A percentile compares a stretch with the other conserved stretches of the same genome.
Evolutionary conservation across 2,329 filamentous ascomycete genomes (phyloP).

Genomic region (Ophiostoma fasciatum): DNA sequence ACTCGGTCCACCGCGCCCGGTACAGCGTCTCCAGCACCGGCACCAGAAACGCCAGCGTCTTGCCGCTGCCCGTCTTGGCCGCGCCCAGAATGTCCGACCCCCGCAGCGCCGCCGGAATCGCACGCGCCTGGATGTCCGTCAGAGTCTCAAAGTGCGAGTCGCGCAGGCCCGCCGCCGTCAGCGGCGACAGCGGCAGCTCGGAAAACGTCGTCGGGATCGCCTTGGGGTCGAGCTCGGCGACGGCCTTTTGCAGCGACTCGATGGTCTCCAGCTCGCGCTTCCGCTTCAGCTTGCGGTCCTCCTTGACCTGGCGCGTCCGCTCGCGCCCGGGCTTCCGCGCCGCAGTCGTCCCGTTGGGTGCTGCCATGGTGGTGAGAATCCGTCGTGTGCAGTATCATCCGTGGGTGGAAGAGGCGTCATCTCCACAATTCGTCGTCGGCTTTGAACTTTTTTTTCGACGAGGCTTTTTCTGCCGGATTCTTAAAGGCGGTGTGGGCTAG

Average conservation of each 20-base stretch:
- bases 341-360: constrained; percentile 3
- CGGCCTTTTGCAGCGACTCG: constrained; percentile 13
- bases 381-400: too few species aligned
- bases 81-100: constrained; percentile 81
- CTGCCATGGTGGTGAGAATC: too few species aligned
- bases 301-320: constrained; percentile 6
- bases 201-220: constrained; percentile 51
- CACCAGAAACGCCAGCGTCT: constrained; percentile 84
- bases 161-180: constrained; percentile 66
- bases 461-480: not conserved
- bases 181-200: constrained; percentile 71
- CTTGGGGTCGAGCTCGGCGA: constrained; percentile 35
- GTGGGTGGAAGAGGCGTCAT: too few species aligned
- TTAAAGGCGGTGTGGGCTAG: not conserved
- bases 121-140: constrained; percentile 81
- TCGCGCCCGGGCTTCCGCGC: constrained; percentile 5
- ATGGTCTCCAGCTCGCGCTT: constrained; percentile 15
- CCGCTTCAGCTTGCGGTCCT: constrained; percentile 15
- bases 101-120: constrained; percentile 77
- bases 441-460: not conserved
- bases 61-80: constrained; percentile 90
- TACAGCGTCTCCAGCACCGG: constrained; percentile 90
- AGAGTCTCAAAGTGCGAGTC: constrained; percentile 78
- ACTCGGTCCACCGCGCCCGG: constrained; percentile 74
- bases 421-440: too few species aligned